These are phyloP conservation scores for Rhytidhysteron rufulum DNA, from an alignment of 2,329 filamentous ascomycete genomes.

Conservation along the genomic window DNA sequence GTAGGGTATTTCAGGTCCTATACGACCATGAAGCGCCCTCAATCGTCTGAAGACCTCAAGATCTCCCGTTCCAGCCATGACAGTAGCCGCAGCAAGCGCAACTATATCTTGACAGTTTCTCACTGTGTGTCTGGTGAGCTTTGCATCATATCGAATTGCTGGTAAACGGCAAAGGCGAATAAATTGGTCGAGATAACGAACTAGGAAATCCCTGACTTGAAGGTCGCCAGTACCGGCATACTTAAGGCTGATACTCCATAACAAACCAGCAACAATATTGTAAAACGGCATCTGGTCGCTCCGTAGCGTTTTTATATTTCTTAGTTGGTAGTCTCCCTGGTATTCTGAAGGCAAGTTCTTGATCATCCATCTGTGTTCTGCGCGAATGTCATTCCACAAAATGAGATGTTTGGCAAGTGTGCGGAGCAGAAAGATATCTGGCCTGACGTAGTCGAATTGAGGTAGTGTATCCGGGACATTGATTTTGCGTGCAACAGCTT, in stretches of 20 bases:
- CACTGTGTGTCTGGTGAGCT: slow-evolving; percentile 75
- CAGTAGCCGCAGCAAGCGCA: slow-evolving; percentile 74
- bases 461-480: slow-evolving; percentile 86
- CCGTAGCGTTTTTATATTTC: slow-evolving; percentile 58
- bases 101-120: slow-evolving; percentile 89
- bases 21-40: slow-evolving; percentile 80
- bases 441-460: slow-evolving; percentile 93
- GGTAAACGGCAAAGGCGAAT: slow-evolving; percentile 69
- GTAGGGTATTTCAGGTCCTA: slow-evolving; percentile 80
- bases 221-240: slow-evolving; percentile 52
- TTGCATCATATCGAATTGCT: slow-evolving; percentile 70
- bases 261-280: slow-evolving; percentile 85
- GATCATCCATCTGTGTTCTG: slow-evolving; percentile 70
- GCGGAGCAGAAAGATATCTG: slow-evolving; percentile 85
- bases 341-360: slow-evolving; percentile 70
- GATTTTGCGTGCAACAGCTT: slow-evolving; percentile 81
- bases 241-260: slow-evolving; percentile 59
- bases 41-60: slow-evolving; percentile 78
- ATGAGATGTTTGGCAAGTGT: slow-evolving; percentile 89
- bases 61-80: slow-evolving; percentile 96
- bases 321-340: slow-evolving; percentile 58
- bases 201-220: slow-evolving; percentile 72
- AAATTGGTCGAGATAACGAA: slow-evolving; percentile 83
- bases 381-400: slow-evolving; percentile 81
- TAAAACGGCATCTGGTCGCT: slow-evolving; percentile 89